Conservation (phyloP, 345 rosid species). For the Pistacia vera region DNA sequence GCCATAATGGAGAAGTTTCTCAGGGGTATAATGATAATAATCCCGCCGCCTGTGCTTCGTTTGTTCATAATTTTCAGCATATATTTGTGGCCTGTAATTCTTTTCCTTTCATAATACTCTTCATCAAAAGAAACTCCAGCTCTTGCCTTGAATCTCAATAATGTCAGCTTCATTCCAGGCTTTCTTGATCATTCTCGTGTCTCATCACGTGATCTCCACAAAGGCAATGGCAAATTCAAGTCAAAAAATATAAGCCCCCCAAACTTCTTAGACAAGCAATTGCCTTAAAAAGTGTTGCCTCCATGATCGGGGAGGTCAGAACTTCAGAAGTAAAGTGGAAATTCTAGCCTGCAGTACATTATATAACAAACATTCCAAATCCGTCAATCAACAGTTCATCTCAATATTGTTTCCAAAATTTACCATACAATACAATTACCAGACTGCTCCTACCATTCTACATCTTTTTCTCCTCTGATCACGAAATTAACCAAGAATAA, state of each 20-base stretch:
- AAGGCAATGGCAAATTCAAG: constrained; percentile 69
- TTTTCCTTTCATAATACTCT: constrained; percentile 59
- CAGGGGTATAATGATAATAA: constrained; percentile 75
- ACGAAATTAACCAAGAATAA: not conserved
- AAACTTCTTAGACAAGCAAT: constrained; percentile 74
- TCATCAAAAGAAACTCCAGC: constrained; percentile 84
- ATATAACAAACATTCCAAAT: constrained; percentile 13
- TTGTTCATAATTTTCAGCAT: constrained; percentile 60
- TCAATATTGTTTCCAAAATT: not conserved
- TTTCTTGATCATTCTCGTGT: constrained; percentile 56
- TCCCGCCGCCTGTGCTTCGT: constrained; percentile 64
- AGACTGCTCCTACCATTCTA: not conserved
- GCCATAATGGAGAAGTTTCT: constrained; percentile 84
- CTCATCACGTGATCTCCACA: constrained; percentile 83
- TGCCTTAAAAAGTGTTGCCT: constrained; percentile 56
- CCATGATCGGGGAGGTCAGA: constrained; percentile 60
- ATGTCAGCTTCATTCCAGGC: constrained; percentile 78
- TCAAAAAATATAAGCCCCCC: constrained; percentile 84
- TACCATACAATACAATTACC: not conserved
- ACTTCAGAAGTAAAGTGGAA: constrained; percentile 80
- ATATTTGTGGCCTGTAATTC: constrained; percentile 77
- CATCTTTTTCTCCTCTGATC: not conserved
- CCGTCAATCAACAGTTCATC: constrained; percentile 3
- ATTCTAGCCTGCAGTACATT: constrained; percentile 72
- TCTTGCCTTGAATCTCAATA: constrained; percentile 82